These are phyloP conservation scores for Trichoderma sp. DNA, from an alignment of 2,329 filamentous ascomycete species.

Conservation along the genomic window DNA sequence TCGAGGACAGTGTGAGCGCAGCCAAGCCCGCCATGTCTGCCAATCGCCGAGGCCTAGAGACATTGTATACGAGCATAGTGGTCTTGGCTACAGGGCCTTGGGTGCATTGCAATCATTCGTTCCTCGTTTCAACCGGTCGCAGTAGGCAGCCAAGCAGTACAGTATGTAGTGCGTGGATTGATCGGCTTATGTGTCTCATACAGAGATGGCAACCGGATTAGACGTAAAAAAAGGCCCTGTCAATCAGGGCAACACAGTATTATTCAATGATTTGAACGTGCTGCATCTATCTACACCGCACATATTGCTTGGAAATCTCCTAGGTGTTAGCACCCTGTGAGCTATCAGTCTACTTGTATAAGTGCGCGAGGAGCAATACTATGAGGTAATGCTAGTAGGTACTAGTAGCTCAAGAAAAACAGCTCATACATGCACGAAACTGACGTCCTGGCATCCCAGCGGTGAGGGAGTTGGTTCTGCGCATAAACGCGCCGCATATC, in stretches of 20 bases:
- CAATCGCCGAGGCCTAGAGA: conserved; percentile 6
- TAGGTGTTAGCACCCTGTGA: background rate
- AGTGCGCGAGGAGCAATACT: background rate
- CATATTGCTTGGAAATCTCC: background rate
- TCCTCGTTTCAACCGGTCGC: background rate
- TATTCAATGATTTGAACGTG: background rate
- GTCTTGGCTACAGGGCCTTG: background rate
- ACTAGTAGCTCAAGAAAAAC: background rate
- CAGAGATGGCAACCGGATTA: background rate
- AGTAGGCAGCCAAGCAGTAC: background rate
- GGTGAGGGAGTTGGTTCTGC: conserved; percentile 14
- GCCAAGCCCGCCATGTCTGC: background rate
- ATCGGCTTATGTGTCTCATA: background rate
- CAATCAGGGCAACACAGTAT: background rate
- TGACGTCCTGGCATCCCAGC: background rate
- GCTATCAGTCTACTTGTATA: background rate
- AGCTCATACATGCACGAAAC: background rate
- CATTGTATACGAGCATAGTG: background rate
- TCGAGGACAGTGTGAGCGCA: background rate
- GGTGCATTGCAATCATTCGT: background rate
- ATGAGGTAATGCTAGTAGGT: background rate
- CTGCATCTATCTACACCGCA: background rate
- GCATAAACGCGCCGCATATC: conserved; percentile 3
- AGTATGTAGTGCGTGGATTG: background rate
- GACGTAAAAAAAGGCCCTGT: background rate